Evolutionary conservation across 257 asterid species (phyloP).

Genomic region (Scutellaria baicalensis): DNA sequence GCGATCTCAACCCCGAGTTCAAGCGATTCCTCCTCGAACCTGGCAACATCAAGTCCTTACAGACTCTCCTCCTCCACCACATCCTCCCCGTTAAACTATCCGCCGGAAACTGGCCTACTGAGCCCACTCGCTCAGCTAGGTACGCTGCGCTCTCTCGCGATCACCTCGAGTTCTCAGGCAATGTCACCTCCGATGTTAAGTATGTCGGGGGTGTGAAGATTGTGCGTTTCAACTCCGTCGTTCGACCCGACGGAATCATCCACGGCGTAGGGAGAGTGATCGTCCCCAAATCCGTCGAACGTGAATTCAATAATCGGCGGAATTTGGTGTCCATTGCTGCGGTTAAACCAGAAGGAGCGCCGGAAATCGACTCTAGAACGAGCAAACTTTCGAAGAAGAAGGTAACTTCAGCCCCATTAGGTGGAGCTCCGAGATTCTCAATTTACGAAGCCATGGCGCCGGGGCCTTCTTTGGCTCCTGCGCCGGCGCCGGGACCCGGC

Average conservation of each 20-base stretch:
- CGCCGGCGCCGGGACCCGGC: conserved; percentile 15
- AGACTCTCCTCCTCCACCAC: no score
- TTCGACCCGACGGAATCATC: no score
- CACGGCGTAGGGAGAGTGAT: conserved; percentile 34
- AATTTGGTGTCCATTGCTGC: conserved; percentile 44
- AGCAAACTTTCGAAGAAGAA: conserved; percentile 20
- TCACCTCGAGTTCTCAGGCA: neutral
- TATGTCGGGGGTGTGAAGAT: no score
- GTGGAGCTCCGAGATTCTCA: conserved; percentile 29
- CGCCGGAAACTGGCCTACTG: conserved; percentile 19
- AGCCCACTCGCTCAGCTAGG: neutral
- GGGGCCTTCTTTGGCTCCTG: no score
- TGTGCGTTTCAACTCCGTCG: no score
- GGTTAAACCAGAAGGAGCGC: conserved; percentile 45
- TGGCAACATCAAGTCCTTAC: no score
- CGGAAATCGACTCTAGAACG: conserved; percentile 47
- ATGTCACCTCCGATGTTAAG: neutral
- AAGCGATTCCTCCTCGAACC: no score
- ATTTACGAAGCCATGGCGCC: conserved; percentile 22
- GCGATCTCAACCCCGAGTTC: no score
- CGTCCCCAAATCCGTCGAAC: conserved; percentile 48
- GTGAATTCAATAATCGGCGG: conserved; percentile 36
- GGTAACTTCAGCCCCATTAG: conserved; percentile 16
- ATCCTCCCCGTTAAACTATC: neutral
- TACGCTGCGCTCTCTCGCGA: neutral